phyloP scores from a whole-genome alignment of 257 asterid species.

The Lantana camara region DNA sequence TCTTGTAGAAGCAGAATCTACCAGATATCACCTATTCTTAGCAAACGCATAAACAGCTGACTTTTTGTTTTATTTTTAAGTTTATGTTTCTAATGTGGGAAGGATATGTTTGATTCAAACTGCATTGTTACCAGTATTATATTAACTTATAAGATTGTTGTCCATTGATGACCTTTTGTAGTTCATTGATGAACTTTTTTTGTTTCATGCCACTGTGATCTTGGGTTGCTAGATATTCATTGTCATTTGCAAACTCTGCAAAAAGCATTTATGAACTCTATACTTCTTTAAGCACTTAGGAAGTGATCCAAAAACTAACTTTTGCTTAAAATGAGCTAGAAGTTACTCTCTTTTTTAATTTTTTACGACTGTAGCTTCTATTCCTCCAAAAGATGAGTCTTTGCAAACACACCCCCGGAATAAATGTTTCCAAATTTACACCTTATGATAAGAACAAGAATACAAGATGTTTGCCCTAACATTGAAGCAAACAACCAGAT shows the following conservation, averaged over 20 bases:
- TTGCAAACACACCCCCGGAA: no score
- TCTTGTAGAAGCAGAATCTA: conserved; percentile 18
- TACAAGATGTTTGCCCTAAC: no score
- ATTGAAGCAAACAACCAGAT: no score
- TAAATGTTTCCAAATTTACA: neutral
- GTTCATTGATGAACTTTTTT: neutral
- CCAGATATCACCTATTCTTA: neutral
- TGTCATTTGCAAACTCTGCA: no score
- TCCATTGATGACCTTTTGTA: neutral
- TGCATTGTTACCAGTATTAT: neutral
- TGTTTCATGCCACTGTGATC: neutral
- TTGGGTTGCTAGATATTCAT: neutral
- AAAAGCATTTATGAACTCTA: no score
- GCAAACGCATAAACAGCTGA: neutral
- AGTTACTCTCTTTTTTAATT: no score
- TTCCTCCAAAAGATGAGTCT: no score
- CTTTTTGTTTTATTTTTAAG: neutral
- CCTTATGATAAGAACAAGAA: no score
- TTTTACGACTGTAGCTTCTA: no score
- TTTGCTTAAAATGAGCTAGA: no score
- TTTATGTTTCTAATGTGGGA: neutral
- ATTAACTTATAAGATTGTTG: neutral
- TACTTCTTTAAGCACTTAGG: no score
- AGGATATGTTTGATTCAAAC: neutral
- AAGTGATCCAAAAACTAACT: no score